Evolutionary conservation across 1,284 basidiomycete genomes (phyloP), one percentile per base, ranked within the genome.

Genomic region (Leccinum fuscescens): DNA sequence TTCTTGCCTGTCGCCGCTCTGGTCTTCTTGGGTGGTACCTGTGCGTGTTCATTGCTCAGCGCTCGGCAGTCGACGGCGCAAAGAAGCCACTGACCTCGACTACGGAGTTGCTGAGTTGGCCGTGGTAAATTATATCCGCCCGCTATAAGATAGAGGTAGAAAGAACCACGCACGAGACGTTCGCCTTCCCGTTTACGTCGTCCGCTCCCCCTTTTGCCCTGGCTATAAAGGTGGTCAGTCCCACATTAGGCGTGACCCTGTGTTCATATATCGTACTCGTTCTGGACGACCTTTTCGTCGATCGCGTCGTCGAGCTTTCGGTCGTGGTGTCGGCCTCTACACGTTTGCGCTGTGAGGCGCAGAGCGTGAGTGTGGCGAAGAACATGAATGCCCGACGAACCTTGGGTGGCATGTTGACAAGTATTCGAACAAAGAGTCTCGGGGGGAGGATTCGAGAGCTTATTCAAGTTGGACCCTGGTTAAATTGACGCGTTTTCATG

Each of bases 271-370:
- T 53, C 55, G 33, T 69, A 65, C 71, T 60, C 31, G 61, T 67
- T 57, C 81, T 78, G 57, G 80, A 70, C 29, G 83, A 82, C 60
- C 79, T 79, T 58, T 80, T 81, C 49, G 82, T 84, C 48, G 78
- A 66, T 69, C 81, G 79, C 65, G 80, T 72, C 54, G 75, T 64
- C 24, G 76, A 56, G 24, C 71, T 70, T 55, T 67, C 67, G 39
- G 65, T 37, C 24, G 62, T 33, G 46, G 68, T 57, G 39, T 62
- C 64, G 12, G 57, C 71, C 15, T 73, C 76, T 3, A 65, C 66
- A 62, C 77, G 78, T 70, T 82, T 82, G 61, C 80, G 74, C 81
- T 82, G 61, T 12, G 48, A 17, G 15, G 39, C 31, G 11, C 46
- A 58, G 29, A 59, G 54, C 50, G n/a, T 15, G 15, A 58, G 15